These are phyloP conservation scores for sweet orange (Citrus sinensis) DNA, from an alignment of 345 rosid genomes.

Conservation along the genomic window DNA sequence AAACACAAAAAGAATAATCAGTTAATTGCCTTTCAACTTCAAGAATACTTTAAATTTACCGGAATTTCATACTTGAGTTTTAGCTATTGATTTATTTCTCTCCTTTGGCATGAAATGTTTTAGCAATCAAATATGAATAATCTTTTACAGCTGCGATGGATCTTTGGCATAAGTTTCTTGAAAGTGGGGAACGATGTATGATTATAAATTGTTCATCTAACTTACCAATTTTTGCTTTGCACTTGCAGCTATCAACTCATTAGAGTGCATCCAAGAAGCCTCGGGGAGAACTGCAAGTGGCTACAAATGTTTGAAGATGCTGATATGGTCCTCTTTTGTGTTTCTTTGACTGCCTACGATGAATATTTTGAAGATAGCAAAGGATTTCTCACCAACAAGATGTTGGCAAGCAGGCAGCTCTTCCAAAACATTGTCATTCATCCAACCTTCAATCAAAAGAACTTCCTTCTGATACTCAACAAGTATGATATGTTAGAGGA, in stretches of 20 bases:
- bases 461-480: constrained; percentile 78
- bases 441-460: constrained; percentile 55
- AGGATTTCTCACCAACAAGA: constrained; percentile 66
- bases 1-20: neutral
- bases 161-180: neutral
- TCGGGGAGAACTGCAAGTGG: constrained; percentile 81
- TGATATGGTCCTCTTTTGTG: constrained; percentile 62
- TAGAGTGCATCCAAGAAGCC: constrained; percentile 59
- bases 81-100: no score
- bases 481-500: constrained; percentile 81
- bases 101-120: neutral
- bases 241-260: constrained; percentile 77
- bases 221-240: constrained; percentile 3
- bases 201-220: neutral
- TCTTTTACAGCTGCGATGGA: neutral
- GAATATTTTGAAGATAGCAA: constrained; percentile 42
- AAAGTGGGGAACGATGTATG: neutral
- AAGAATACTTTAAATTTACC: neutral
- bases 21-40: neutral
- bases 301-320: constrained; percentile 82
- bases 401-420: constrained; percentile 68
- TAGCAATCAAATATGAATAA: neutral
- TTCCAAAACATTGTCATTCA: constrained; percentile 55
- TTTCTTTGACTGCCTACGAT: constrained; percentile 63
- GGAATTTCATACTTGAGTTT: neutral